phyloP scores from a whole-genome alignment of 2,329 filamentous ascomycete species.

The Penicillium nordicum region DNA sequence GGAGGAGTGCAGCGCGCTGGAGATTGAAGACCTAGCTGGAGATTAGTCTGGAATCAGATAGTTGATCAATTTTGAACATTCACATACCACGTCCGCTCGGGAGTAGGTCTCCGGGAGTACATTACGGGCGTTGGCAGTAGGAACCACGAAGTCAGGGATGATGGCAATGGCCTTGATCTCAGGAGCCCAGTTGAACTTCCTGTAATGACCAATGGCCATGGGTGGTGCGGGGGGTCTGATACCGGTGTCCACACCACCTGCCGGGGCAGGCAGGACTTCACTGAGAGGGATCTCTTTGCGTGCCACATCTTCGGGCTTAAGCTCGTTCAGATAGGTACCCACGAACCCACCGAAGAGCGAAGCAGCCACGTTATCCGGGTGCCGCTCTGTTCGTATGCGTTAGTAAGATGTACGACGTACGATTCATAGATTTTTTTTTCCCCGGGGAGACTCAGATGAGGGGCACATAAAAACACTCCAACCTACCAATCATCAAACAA shows the following conservation, averaged over 20 bases:
- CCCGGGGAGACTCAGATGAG: background rate
- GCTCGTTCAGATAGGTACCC: slow-evolving; percentile 90
- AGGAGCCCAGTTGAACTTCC: slow-evolving; percentile 88
- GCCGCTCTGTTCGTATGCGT: slow-evolving; percentile 54
- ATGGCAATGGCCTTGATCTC: slow-evolving; percentile 97
- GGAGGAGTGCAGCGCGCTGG: slow-evolving; percentile 86
- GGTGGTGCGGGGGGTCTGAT: slow-evolving; percentile 84
- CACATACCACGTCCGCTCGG: slow-evolving; percentile 73
- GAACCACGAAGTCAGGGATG: slow-evolving; percentile 91
- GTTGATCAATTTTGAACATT: background rate
- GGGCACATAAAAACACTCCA: background rate
- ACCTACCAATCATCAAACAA: slow-evolving; percentile 87
- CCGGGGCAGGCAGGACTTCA: slow-evolving; percentile 86
- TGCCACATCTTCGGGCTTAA: slow-evolving; percentile 82
- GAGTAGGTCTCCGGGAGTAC: slow-evolving; percentile 79
- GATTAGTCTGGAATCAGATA: slow-evolving; percentile 3
- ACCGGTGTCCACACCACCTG: slow-evolving; percentile 87
- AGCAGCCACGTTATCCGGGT: slow-evolving; percentile 92
- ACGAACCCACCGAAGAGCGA: slow-evolving; percentile 95
- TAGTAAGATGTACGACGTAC: slow-evolving; percentile 11
- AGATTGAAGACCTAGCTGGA: slow-evolving; percentile 70
- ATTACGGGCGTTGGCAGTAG: slow-evolving; percentile 84
- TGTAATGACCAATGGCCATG: slow-evolving; percentile 87
- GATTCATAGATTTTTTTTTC: background rate
- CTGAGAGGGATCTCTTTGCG: slow-evolving; percentile 90